phyloP scores from a whole-genome alignment of 1,139 yeast genomes.

The Debaryomyces subglobosus region DNA sequence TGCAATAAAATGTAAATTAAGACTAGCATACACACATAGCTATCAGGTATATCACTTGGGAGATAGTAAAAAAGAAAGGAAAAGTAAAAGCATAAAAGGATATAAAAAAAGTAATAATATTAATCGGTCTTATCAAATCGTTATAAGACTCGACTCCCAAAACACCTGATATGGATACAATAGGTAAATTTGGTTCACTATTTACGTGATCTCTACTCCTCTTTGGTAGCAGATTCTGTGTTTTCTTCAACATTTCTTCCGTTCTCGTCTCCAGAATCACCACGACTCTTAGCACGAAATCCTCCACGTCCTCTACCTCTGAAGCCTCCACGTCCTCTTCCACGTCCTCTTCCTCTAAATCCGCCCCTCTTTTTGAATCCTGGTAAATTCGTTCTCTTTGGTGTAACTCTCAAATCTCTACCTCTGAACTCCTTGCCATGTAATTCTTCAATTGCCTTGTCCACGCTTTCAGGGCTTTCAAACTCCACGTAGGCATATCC shows the following conservation, averaged over 20 bases:
- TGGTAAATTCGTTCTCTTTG: conserved; percentile 46
- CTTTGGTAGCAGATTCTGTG: conserved; percentile 12
- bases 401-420: conserved; percentile 39
- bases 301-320: conserved; percentile 27
- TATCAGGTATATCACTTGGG: background rate
- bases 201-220: conserved; percentile 2
- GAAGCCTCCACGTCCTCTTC: conserved; percentile 22
- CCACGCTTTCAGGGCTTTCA: conserved; percentile 29
- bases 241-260: conserved; percentile 13
- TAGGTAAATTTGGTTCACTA: background rate
- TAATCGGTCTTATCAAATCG: background rate
- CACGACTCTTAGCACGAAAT: conserved; percentile 22
- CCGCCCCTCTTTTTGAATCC: conserved; percentile 31
- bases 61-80: background rate
- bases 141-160: background rate
- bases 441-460: conserved; percentile 38
- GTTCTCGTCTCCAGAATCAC: conserved; percentile 10
- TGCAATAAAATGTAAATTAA: background rate
- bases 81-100: background rate
- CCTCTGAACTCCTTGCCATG: conserved; percentile 40
- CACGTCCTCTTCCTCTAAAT: conserved; percentile 24
- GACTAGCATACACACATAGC: background rate
- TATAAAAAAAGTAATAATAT: background rate
- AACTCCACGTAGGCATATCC: conserved; percentile 53
- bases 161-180: background rate